phyloP scores from a whole-genome alignment of 768 basidiomycete genomes.

The Kondoa malvinella region DNA sequence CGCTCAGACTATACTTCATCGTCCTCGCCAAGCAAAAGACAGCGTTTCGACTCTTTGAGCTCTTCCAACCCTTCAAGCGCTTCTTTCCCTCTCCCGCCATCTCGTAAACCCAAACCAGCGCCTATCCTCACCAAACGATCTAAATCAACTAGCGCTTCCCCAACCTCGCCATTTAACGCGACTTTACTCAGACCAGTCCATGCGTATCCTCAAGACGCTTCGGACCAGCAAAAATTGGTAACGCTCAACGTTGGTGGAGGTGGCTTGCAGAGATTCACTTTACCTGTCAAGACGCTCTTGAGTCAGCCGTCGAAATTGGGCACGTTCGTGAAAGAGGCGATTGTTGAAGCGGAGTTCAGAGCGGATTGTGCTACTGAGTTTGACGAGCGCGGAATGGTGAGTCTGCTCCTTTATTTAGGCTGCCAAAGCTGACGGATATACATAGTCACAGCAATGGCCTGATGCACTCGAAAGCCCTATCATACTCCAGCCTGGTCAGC shows the following conservation, averaged over 20 bases:
- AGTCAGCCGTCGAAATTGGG: background rate
- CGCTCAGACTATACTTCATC: background rate
- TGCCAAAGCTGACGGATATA: background rate
- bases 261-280: background rate
- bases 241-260: constrained; percentile 8
- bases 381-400: background rate
- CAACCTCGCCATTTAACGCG: background rate
- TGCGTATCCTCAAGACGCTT: background rate
- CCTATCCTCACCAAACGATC: background rate
- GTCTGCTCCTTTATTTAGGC: background rate
- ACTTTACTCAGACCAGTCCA: background rate
- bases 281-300: background rate
- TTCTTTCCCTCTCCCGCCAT: background rate
- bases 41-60: background rate
- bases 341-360: background rate
- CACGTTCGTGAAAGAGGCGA: background rate
- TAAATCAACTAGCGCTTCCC: background rate
- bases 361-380: background rate
- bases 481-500: background rate
- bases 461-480: background rate
- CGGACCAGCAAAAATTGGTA: background rate
- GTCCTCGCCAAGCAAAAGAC: background rate
- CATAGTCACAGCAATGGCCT: background rate
- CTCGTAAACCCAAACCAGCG: background rate
- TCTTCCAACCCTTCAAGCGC: background rate